Conservation (phyloP, 805 yeast species). For the Candida gorgasii region DNA sequence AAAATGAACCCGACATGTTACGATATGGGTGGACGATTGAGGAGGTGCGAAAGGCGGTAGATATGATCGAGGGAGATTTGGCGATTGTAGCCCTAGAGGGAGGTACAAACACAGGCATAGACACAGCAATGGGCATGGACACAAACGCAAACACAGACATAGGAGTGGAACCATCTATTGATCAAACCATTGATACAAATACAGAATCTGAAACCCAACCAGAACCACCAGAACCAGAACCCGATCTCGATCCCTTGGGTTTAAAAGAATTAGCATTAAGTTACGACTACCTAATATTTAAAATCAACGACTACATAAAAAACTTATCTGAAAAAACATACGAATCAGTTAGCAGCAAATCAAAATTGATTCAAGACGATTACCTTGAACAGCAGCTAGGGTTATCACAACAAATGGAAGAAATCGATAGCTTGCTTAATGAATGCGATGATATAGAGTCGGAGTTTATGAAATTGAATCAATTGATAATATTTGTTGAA, state of each 20-base stretch:
- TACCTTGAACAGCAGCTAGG: conserved; percentile 24
- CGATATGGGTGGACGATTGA: conserved; percentile 3
- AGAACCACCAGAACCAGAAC: background rate
- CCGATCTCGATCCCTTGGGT: conserved; percentile 55
- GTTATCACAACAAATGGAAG: conserved; percentile 41
- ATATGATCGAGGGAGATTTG: background rate
- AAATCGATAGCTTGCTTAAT: conserved; percentile 39
- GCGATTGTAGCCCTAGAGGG: no score
- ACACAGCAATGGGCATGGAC: background rate
- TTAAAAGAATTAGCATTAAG: conserved; percentile 58
- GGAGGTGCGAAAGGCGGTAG: background rate
- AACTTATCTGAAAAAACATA: conserved; percentile 44
- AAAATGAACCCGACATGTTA: conserved; percentile 30
- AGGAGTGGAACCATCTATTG: no score
- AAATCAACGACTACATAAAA: conserved; percentile 57
- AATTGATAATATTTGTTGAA: conserved; percentile 40
- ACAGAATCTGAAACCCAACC: background rate
- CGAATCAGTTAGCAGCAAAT: conserved; percentile 34
- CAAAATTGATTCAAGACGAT: conserved; percentile 22
- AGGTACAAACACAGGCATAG: background rate
- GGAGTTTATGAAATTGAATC: conserved; percentile 54
- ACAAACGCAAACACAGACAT: background rate
- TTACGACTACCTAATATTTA: conserved; percentile 65
- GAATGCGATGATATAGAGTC: conserved; percentile 53
- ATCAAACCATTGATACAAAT: background rate